A percentile compares a stretch with the other conserved stretches of the same genome.
Conservation (phyloP, 345 rosid species). For the Linum usitatissimum region DNA sequence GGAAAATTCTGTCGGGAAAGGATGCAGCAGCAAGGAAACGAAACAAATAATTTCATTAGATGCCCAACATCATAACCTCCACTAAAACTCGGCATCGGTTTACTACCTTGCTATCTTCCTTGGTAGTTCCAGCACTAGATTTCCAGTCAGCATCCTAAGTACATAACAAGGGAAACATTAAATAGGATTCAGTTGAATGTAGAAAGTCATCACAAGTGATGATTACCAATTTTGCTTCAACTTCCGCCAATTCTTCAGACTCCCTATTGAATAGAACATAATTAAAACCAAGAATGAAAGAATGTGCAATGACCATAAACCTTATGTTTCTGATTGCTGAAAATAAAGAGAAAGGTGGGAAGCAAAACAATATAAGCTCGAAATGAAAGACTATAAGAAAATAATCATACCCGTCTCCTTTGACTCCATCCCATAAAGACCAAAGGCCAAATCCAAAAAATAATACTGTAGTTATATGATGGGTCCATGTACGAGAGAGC, state of each 20-base stretch:
- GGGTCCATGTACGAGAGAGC: slow-evolving; percentile 19
- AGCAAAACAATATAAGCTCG: not conserved
- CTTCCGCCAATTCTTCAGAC: slow-evolving; percentile 19
- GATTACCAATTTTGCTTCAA: slow-evolving; percentile 24
- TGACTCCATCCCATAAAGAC: slow-evolving; percentile 16
- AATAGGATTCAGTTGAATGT: slow-evolving; percentile 7
- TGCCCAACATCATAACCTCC: not conserved
- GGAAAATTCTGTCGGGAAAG: no score
- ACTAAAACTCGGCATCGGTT: not conserved
- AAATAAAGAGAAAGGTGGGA: not conserved
- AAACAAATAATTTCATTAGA: not conserved
- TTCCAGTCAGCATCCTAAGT: slow-evolving; percentile 68
- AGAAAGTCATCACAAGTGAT: slow-evolving; percentile 7
- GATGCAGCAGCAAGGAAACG: not conserved
- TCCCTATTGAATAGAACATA: slow-evolving; percentile 16
- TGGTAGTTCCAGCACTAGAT: slow-evolving; percentile 29
- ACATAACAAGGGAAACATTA: slow-evolving; percentile 10
- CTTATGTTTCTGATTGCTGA: not conserved
- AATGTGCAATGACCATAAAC: slow-evolving; percentile 1
- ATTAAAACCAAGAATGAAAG: slow-evolving; percentile 5
- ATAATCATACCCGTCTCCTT: slow-evolving; percentile 13
- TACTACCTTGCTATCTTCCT: slow-evolving; percentile 47
- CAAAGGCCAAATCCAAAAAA: slow-evolving; percentile 16
- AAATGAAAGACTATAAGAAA: not conserved
- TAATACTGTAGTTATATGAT: slow-evolving; percentile 15